Evolutionary conservation across 1,284 basidiomycete genomes (phyloP).

Genomic region (Papiliotrema fonsecae): DNA sequence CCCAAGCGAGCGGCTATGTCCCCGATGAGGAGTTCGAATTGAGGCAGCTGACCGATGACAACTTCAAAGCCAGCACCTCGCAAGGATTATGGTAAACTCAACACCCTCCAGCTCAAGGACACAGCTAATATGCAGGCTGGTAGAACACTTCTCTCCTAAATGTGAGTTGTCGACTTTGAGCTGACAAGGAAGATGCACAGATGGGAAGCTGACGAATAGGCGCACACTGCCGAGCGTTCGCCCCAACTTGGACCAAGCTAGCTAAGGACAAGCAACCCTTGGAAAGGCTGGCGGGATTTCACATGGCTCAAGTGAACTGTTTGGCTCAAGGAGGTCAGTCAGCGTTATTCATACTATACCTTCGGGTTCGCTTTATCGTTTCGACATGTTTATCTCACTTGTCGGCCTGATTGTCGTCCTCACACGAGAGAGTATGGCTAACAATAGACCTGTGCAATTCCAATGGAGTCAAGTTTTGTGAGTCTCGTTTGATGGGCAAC

Average conservation of each 20-base stretch:
- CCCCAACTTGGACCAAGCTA: slow-evolving; percentile 77
- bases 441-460: slow-evolving; percentile 67
- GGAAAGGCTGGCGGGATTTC: slow-evolving; percentile 56
- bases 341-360: neutral
- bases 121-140: slow-evolving; percentile 32
- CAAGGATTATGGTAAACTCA: slow-evolving; percentile 62
- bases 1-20: neutral
- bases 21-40: slow-evolving; percentile 31
- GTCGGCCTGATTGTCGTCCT: neutral
- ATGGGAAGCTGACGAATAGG: slow-evolving; percentile 27
- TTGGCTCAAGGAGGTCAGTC: slow-evolving; percentile 69
- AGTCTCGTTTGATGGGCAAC: too few relatives aligned
- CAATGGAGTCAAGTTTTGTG: slow-evolving; percentile 63
- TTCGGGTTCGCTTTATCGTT: too few relatives aligned
- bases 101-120: neutral
- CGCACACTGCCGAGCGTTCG: slow-evolving; percentile 46
- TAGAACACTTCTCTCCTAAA: slow-evolving; percentile 48
- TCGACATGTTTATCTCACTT: too few relatives aligned
- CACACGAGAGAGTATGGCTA: neutral
- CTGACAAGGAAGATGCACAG: neutral
- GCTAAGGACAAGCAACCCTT: slow-evolving; percentile 55
- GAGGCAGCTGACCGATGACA: slow-evolving; percentile 58
- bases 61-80: slow-evolving; percentile 58
- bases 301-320: slow-evolving; percentile 82
- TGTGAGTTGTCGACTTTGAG: slow-evolving; percentile 27